Conservation (phyloP, 345 rosid species). For the Ricinus communis region DNA sequence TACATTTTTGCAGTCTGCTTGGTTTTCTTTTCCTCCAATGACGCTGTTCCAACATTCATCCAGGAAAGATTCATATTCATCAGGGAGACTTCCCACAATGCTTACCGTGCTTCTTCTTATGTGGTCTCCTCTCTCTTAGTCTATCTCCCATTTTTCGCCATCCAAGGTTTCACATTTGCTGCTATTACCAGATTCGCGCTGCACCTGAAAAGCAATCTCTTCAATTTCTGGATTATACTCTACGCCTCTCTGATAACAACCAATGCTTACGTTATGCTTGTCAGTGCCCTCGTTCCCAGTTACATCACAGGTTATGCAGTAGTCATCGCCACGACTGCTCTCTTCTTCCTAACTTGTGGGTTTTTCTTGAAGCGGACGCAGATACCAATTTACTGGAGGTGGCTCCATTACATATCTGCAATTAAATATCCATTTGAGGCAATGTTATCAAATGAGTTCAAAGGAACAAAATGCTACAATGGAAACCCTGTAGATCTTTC, state of each 20-base stretch:
- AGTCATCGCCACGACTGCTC: conserved; percentile 63
- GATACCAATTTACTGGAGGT: conserved; percentile 53
- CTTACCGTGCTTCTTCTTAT: conserved; percentile 66
- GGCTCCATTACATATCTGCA: conserved; percentile 67
- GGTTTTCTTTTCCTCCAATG: conserved; percentile 68
- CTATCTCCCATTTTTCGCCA: conserved; percentile 63
- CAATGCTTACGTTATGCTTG: conserved; percentile 66
- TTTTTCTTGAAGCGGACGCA: conserved; percentile 47
- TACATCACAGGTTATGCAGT: conserved; percentile 63
- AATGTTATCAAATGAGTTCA: conserved; percentile 50
- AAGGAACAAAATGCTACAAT: conserved; percentile 34
- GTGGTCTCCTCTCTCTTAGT: conserved; percentile 57
- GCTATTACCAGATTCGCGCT: conserved; percentile 39
- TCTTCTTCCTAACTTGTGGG: conserved; percentile 65
- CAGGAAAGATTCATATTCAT: conserved; percentile 73
- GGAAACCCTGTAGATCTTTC: conserved; percentile 40
- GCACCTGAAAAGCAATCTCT: conserved; percentile 36
- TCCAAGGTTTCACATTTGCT: conserved; percentile 58
- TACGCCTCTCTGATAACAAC: conserved; percentile 57
- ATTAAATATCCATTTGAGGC: conserved; percentile 70
- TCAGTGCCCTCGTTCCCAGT: conserved; percentile 65
- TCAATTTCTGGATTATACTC: conserved; percentile 55
- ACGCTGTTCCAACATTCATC: conserved; percentile 68
- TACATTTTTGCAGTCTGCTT: conserved; percentile 61
- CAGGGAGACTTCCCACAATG: conserved; percentile 62